Conservation (phyloP, 164 flowering plant genomes). For the Cinnamomum micranthum region DNA sequence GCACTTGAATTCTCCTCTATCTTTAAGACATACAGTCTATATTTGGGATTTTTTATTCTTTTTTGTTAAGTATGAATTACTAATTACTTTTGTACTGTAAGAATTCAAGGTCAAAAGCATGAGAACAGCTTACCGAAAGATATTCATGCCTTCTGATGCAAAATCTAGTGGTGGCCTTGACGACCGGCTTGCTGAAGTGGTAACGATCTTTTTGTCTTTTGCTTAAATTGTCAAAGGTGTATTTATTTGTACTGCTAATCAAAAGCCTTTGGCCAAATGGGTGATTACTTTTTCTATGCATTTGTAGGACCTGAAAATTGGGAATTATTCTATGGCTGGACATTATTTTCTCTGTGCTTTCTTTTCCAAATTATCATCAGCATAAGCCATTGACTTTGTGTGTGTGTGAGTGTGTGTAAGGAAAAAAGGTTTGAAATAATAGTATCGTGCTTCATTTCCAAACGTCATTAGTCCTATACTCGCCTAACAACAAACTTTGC, state of each 20-base stretch:
- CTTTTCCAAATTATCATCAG: not conserved
- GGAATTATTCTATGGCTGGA: not conserved
- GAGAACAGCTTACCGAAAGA: conserved; percentile 65
- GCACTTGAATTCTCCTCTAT: not conserved
- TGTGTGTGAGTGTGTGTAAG: not conserved
- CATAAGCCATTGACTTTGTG: not conserved
- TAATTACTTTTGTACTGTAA: conserved; percentile 12
- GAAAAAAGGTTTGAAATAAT: not conserved
- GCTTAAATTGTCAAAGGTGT: not conserved
- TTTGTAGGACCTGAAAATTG: not conserved
- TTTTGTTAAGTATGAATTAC: not conserved
- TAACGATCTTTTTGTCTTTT: conserved; percentile 20
- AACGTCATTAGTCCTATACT: not conserved
- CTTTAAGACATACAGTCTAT: too few species aligned
- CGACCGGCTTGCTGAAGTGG: conserved; percentile 74
- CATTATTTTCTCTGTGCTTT: not conserved
- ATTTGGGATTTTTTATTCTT: not conserved
- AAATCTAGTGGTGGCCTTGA: conserved; percentile 43
- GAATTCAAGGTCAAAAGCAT: conserved; percentile 63
- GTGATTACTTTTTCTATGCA: not conserved
- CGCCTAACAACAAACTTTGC: conserved; percentile 11
- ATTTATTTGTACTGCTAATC: not conserved
- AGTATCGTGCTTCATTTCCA: not conserved
- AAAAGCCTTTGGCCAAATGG: not conserved
- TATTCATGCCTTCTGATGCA: conserved; percentile 60